A percentile compares a stretch with the other conserved stretches of the same genome.
phyloP scores from a whole-genome alignment of 441 rosid genomes.

The Pelargonium myrrhifolium region DNA sequence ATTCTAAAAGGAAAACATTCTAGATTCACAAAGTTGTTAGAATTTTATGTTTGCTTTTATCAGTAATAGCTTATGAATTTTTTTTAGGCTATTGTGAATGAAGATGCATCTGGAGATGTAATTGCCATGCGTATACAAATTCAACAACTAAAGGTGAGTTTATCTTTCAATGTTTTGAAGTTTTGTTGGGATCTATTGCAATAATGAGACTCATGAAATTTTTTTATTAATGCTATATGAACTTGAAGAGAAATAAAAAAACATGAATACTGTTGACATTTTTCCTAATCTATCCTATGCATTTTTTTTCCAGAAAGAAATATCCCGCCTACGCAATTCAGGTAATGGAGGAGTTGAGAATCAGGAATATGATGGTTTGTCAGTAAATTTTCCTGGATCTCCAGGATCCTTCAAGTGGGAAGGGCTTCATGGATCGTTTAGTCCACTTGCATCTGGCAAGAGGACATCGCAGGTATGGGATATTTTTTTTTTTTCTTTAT shows the following conservation, averaged over 20 bases:
- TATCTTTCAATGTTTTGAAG: background rate
- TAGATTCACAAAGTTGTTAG: background rate
- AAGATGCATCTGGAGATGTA: constrained; percentile 97
- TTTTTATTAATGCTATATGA: background rate
- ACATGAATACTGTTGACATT: no score
- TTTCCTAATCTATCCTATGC: constrained; percentile 7
- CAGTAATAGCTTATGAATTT: background rate
- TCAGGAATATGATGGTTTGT: constrained; percentile 41
- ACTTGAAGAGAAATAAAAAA: no score
- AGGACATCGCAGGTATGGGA: constrained; percentile 46
- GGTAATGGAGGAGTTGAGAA: constrained; percentile 51
- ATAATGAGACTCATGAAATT: background rate
- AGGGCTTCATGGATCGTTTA: constrained; percentile 64
- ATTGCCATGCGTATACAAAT: constrained; percentile 90
- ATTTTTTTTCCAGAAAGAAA: constrained; percentile 71
- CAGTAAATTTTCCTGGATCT: constrained; percentile 51
- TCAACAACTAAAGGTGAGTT: constrained; percentile 82
- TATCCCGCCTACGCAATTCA: constrained; percentile 51
- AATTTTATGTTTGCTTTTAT: background rate
- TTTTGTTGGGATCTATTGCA: background rate
- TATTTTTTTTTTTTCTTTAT: constrained; percentile 5
- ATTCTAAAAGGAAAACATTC: background rate
- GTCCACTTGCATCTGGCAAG: constrained; percentile 61
- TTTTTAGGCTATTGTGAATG: constrained; percentile 79
- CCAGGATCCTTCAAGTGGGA: constrained; percentile 74